These are phyloP conservation scores for Yarrowia phangngaensis DNA, from an alignment of 805 yeast species.

Conservation along the genomic window DNA sequence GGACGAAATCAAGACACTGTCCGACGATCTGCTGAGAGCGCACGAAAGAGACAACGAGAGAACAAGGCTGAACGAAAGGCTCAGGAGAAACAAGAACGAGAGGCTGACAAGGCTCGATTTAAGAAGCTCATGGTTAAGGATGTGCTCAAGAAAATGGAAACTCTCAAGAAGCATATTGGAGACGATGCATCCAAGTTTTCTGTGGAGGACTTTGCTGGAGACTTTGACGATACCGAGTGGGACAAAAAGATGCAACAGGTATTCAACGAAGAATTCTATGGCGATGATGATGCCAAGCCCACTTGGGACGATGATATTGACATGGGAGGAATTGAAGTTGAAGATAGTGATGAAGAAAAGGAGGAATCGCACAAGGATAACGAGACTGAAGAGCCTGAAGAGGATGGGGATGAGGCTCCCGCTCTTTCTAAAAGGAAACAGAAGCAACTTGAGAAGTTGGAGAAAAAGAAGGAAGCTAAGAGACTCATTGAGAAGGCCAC, in stretches of 20 bases:
- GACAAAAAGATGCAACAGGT: conserved; percentile 78
- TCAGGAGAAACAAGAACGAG: conserved; percentile 52
- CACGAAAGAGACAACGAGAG: conserved; percentile 80
- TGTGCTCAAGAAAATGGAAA: conserved; percentile 64
- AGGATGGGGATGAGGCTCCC: conserved; percentile 31
- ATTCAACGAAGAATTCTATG: conserved; percentile 79
- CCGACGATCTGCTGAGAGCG: conserved; percentile 69
- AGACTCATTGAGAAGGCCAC: conserved; percentile 65
- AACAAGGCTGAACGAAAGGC: conserved; percentile 54
- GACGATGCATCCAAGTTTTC: conserved; percentile 60
- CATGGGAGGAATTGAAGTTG: conserved; percentile 44
- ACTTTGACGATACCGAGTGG: conserved; percentile 89
- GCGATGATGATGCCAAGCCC: conserved; percentile 54
- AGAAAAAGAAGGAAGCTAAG: conserved; percentile 59
- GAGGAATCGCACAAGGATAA: conserved; percentile 38
- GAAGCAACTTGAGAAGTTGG: conserved; percentile 50
- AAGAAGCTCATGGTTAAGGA: conserved; percentile 72
- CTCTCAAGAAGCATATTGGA: conserved; percentile 66
- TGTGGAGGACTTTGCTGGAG: conserved; percentile 73
- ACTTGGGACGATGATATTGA: conserved; percentile 62
- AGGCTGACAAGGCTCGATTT: conserved; percentile 62
- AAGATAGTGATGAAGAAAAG: conserved; percentile 43
- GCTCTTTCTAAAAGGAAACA: conserved; percentile 29
- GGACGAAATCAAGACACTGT: conserved; percentile 90
- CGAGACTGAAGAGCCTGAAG: conserved; percentile 30